Evolutionary conservation across 257 asterid genomes (phyloP), one percentile per base, ranked within the genome.

Genomic region (Nicotiana undulata): DNA sequence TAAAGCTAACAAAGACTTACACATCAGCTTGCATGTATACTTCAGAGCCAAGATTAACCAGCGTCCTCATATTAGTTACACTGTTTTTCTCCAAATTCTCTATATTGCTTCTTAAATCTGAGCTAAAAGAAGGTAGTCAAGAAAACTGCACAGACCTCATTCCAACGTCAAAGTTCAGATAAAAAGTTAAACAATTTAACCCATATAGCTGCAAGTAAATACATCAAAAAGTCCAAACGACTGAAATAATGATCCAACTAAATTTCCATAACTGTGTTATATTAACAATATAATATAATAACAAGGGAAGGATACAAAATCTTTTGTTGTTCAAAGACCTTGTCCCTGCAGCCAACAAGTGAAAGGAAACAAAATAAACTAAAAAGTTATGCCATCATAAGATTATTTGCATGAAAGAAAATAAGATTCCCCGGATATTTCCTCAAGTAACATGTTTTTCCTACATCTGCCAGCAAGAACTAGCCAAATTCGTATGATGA

Each of bases 31-130:
- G 97, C 86, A 85, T 78, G 78, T 91, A 95, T 55, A 95, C 90
- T 87, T 95, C 99, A 80, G 98, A 90, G 40, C 97, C 99, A 81
- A 95, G 89, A 89, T 95, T 95, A 83, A 93, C 97, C 85, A 91
- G 64, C 11, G 97, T 88, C 88, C 76, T 88, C 88, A 95, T 83
- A 84, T 93, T 91, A 65, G 97, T 89, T 60, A 93, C 97, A 59
- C 90, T 88, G 85, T 95, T 88, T 84, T 89, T 91, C 92, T 95
- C 97, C 89, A 95, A 81, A 81, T 88, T 93, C 89, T 93, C 98
- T 40, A 95, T 93, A 84, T 88, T 95, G 78, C 84, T 88, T 85
- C 86, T 93, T 85, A 95, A 86, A 87, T 95, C 97, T 81, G 98
- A 90, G 96, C 99, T 95, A 86, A 61, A 76, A 79, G 2, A 17